A percentile compares a stretch with the other conserved stretches of the same genome.
Evolutionary conservation across 2,329 filamentous ascomycete species (phyloP).

Genomic region (Diplodia intermedia): DNA sequence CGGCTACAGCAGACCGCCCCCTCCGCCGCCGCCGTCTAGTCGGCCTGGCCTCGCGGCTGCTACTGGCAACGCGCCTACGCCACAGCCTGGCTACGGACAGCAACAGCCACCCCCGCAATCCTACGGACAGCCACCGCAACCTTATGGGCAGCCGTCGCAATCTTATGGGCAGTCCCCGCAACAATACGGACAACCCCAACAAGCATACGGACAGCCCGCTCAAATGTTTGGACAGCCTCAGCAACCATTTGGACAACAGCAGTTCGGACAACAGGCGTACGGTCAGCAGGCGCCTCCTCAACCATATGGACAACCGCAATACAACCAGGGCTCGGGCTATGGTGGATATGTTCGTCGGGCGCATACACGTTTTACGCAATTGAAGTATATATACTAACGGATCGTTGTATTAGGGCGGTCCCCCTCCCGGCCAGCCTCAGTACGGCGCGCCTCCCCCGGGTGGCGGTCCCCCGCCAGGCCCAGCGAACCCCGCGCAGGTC

Average conservation of each 20-base stretch:
- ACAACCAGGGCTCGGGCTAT: slow-evolving; percentile 36
- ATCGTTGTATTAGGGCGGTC: slow-evolving; percentile 37
- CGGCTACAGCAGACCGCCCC: slow-evolving; percentile 28
- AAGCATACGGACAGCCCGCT: slow-evolving; percentile 35
- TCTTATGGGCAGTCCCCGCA: slow-evolving; percentile 37
- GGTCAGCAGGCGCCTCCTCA: slow-evolving; percentile 36
- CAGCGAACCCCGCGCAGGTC: slow-evolving; percentile 58
- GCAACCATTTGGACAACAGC: slow-evolving; percentile 36
- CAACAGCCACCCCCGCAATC: slow-evolving; percentile 35
- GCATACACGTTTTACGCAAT: slow-evolving; percentile 1
- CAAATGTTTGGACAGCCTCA: slow-evolving; percentile 39
- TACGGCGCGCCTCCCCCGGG: slow-evolving; percentile 43
- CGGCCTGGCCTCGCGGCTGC: slow-evolving; percentile 8
- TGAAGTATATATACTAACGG: slow-evolving; percentile 20
- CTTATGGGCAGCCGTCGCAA: slow-evolving; percentile 37
- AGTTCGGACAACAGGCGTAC: slow-evolving; percentile 38
- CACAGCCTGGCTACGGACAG: slow-evolving; percentile 25
- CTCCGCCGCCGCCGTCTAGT: slow-evolving; percentile 21
- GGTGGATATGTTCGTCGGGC: slow-evolving; percentile 38
- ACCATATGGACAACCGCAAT: slow-evolving; percentile 37
- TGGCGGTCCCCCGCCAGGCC: slow-evolving; percentile 45
- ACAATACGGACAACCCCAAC: slow-evolving; percentile 38
- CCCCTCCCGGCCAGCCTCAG: slow-evolving; percentile 42
- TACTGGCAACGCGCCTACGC: slow-evolving; percentile 11
- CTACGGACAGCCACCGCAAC: slow-evolving; percentile 39